Evolutionary conservation across 1,139 yeast genomes (phyloP), one percentile per base, ranked within the genome.

Genomic region (Protomyces lactucae-debilis): DNA sequence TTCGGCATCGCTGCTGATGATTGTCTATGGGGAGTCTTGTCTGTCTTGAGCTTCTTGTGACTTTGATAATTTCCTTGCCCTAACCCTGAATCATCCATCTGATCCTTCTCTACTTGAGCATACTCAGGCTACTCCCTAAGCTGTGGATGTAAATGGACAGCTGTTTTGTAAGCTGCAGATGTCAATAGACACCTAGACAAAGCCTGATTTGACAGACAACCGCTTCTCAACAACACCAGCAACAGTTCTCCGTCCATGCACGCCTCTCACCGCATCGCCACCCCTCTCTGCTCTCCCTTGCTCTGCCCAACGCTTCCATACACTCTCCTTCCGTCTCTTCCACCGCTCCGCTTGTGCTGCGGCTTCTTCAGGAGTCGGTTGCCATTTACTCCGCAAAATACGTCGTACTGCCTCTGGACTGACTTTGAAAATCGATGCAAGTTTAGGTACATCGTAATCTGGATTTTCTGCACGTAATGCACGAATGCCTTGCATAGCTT

Each of bases 341-440:
- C 86, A 84, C 66, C 91, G 77, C 36, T 76, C 76, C 21, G 85
- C 69, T 16, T 74, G 72, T 10, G 76, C 79, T 60, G 70, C 65
- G 64, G 82, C 84, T 57, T 84, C 86, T 3, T 77, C 79, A 1
- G 77, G 81, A 1, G 74, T 75, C 1, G 97, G 97, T 23, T 75
- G 76, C 96, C 96, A 92, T 46, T 80, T 83, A 5, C 95, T 85
- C 72, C 83, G 85, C 67, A 92, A 74, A 10, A 92, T 89, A 67
- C 97, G 80, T 66, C 97, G 77, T 1, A 91, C 82, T 0, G 95
- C 89, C 70, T 91, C 96, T 0, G 96, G 95, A 0, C 95, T 87
- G 2, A 90, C 80, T 64, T 81, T 78, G 74, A 87, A 91, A 72
- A 82, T 81, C 45, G 80, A 78, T 0, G 93, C 87, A 18, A 92